A percentile compares a stretch with the other conserved stretches of the same genome.
phyloP scores from a whole-genome alignment of 345 rosid genomes.

The Rhizophora mangle region DNA sequence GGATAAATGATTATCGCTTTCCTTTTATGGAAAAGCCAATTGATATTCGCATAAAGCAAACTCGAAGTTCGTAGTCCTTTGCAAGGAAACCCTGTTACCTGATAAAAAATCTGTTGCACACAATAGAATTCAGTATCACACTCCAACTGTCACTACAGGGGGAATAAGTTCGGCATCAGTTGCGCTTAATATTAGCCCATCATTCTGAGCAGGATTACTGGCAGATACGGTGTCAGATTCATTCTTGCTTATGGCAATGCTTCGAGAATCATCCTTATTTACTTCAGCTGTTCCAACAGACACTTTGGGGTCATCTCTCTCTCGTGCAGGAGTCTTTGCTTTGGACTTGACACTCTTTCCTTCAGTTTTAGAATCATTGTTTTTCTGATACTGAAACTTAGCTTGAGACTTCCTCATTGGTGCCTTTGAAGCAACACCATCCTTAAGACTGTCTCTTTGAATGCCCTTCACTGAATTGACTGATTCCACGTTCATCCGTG shows the following conservation, averaged over 20 bases:
- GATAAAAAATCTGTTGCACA: no score
- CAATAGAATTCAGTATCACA: slow-evolving; percentile 25
- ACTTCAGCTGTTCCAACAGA: slow-evolving; percentile 32
- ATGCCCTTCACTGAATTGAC: slow-evolving; percentile 35
- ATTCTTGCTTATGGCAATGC: slow-evolving; percentile 29
- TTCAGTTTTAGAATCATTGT: slow-evolving; percentile 19
- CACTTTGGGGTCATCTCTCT: slow-evolving; percentile 22
- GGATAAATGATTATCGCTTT: no score
- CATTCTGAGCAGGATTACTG: slow-evolving; percentile 6
- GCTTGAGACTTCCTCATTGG: slow-evolving; percentile 44
- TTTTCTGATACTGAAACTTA: slow-evolving; percentile 39
- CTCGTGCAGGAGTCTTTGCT: slow-evolving; percentile 27
- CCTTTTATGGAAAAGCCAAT: no score
- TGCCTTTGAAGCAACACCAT: slow-evolving; percentile 37
- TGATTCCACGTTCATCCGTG: slow-evolving; percentile 29
- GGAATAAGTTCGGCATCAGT: slow-evolving; percentile 49
- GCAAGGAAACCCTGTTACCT: no score
- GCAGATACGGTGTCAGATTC: background rate
- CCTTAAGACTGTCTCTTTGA: slow-evolving; percentile 21
- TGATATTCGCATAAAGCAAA: no score
- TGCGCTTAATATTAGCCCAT: slow-evolving; percentile 22
- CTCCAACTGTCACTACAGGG: slow-evolving; percentile 60
- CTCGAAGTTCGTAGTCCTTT: no score
- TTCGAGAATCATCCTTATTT: slow-evolving; percentile 25
- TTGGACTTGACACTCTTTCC: slow-evolving; percentile 32